Base-by-base conservation (phyloP, 495 filamentous ascomycete species). In the Trichoderma reesei region DNA sequence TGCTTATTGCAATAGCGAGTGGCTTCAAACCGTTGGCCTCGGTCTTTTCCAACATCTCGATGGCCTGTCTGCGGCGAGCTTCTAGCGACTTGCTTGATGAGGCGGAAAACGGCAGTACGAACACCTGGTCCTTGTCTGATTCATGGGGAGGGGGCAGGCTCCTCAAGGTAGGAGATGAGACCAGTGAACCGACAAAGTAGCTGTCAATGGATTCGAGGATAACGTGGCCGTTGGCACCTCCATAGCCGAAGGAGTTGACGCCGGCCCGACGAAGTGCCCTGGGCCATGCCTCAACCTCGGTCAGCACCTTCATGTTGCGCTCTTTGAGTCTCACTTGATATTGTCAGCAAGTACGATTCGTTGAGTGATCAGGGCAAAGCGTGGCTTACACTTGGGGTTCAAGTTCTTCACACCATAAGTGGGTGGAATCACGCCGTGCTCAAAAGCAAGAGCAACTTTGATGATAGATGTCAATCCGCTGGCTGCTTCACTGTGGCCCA, bases 401-500 rank as follows among this genome's bases (percentile, higher is more conserved):
- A 79, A 67, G 0, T 75, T 73, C 13, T 78, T 72, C 41, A 84
- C 72, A 31, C 72, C 71, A 9, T 79, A 64, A 44, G 72, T 73
- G 1, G 74, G 71, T 14, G 69, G 68, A 56, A 79, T 72, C 63
- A 72, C 65, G 33, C 75, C 78, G 44, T 74, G 76, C 65, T 86
- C 79, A n/a, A 86, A 68, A 65, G 76, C 75, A 59, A 83, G 64
- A 16, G 76, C 69, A 0, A 77, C 74, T 66, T 85, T 86, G 44
- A 85, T 78, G 2, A 86, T 64, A 2, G 73, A 77, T 1, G 77
- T 73, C 14, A 86, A 68, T 6, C 83, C 82, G 59, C 73, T 74
- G 1, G 77, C 73, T 10, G 73, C 81, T 67, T 85, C 83, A 5
- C 73, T 65, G 65, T 86, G 83, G 5, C 83, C 81, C 33, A 83